Percentiles rank a stretch among this genome's conserved stretches.
phyloP scores from a whole-genome alignment of 2,329 filamentous ascomycete genomes.

The Colletotrichum magnum region DNA sequence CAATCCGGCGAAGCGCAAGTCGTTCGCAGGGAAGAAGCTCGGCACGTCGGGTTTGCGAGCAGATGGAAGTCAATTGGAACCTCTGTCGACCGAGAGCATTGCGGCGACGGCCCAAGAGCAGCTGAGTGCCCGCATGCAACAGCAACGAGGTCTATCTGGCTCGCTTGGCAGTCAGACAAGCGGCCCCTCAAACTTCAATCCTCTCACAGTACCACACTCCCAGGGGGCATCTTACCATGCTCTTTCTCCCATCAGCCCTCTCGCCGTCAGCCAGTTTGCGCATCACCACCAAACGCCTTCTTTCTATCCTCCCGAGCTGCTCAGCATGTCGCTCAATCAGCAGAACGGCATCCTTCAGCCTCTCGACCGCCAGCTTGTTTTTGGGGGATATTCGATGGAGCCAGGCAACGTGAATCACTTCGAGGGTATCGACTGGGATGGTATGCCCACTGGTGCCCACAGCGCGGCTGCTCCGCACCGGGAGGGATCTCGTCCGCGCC shows the following conservation, averaged over 20 bases:
- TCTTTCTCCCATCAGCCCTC: conserved; percentile 68
- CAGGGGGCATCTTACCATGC: conserved; percentile 60
- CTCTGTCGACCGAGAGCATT: conserved; percentile 43
- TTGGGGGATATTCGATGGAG: conserved; percentile 77
- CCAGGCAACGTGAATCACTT: conserved; percentile 56
- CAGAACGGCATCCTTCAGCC: conserved; percentile 73
- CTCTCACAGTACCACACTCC: conserved; percentile 57
- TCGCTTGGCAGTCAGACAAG: conserved; percentile 58
- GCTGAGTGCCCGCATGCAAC: conserved; percentile 53
- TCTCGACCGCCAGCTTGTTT: conserved; percentile 82
- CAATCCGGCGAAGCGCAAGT: conserved; percentile 52
- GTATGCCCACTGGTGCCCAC: conserved; percentile 52
- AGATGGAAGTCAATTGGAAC: conserved; percentile 42
- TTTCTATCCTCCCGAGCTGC: conserved; percentile 67
- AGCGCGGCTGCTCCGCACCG: conserved; percentile 45
- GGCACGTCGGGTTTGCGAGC: conserved; percentile 27
- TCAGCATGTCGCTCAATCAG: conserved; percentile 66
- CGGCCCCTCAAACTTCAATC: conserved; percentile 57
- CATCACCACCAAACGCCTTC: conserved; percentile 54
- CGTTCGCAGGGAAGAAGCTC: conserved; percentile 53
- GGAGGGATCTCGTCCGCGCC: conserved; percentile 25
- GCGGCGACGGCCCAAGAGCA: conserved; percentile 54
- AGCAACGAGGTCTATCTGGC: conserved; percentile 59
- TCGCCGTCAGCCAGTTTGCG: conserved; percentile 56
- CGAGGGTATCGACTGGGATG: conserved; percentile 61